Conservation (phyloP, 78 protist species). For the Dictyostelium discoideum region dicty_2.7 NC_007088.5:505001-505500, state of each 20-base stretch:
- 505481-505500: neutral
- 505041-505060: neutral
- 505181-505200: neutral
- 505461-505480: neutral
- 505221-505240: neutral
- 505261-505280: neutral
- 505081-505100: slow-evolving; percentile 4
- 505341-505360: neutral
- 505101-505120: slow-evolving; percentile 80
- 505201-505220: slow-evolving; percentile 3
- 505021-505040: neutral
- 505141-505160: neutral
- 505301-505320: slow-evolving; percentile 31
- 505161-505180: neutral
- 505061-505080: neutral
- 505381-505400: slow-evolving; percentile 10
- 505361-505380: slow-evolving; percentile 34
- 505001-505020: neutral
- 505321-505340: slow-evolving; percentile 21
- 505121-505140: slow-evolving; percentile 65
- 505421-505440: neutral
- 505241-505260: neutral
- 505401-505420: neutral
- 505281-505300: neutral
- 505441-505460: slow-evolving; percentile 1